Evolutionary conservation across 306 rosid species (phyloP).

Genomic region (Cucurbita argyrosperma): DNA sequence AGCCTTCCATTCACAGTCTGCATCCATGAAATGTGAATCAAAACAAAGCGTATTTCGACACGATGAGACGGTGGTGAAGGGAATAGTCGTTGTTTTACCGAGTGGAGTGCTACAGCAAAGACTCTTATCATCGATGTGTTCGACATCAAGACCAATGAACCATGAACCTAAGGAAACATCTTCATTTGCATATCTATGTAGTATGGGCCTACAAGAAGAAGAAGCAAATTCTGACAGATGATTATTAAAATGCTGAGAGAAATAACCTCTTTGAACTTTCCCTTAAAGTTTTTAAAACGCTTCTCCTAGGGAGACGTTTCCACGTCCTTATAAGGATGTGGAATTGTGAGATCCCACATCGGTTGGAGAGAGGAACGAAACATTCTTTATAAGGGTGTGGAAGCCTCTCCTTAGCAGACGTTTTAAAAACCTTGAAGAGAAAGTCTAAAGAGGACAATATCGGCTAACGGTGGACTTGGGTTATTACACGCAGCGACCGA

Average conservation of each 20-base stretch:
- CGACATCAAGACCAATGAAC: constrained; percentile 53
- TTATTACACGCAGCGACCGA: not conserved
- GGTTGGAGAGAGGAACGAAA: too few relatives aligned
- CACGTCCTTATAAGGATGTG: too few relatives aligned
- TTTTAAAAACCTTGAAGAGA: too few relatives aligned
- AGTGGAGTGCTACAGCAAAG: constrained; percentile 48
- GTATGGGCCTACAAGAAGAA: constrained; percentile 23
- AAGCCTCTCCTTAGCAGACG: too few relatives aligned
- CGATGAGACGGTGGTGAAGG: not conserved
- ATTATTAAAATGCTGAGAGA: too few relatives aligned
- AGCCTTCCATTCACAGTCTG: constrained; percentile 54
- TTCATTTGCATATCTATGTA: constrained; percentile 47
- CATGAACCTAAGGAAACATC: constrained; percentile 56
- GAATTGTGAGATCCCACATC: too few relatives aligned
- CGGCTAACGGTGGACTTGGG: too few relatives aligned
- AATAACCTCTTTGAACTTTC: too few relatives aligned
- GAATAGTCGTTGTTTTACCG: constrained; percentile 13
- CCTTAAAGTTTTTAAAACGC: too few relatives aligned
- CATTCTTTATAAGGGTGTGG: too few relatives aligned
- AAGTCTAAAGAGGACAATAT: too few relatives aligned
- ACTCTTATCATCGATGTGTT: constrained; percentile 44
- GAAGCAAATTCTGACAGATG: not conserved
- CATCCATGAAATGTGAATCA: not conserved
- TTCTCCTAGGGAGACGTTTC: too few relatives aligned
- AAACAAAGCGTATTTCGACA: not conserved